Evolutionary conservation across 306 rosid genomes (phyloP), one percentile per base, ranked within the genome.

Genomic region (Gleditsia sinensis): DNA sequence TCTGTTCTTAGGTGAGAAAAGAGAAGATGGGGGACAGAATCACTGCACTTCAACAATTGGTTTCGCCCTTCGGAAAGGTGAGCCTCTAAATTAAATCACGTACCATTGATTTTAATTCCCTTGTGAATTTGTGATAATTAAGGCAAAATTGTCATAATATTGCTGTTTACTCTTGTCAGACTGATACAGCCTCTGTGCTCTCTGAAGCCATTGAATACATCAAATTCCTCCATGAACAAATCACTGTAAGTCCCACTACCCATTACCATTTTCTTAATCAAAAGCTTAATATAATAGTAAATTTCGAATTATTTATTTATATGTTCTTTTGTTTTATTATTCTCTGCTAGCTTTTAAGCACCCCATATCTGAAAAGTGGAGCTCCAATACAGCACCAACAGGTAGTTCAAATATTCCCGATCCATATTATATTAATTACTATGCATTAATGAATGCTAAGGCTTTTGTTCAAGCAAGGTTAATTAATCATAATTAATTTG

Each of bases 1-100:
- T 62, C 48, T 82, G 62, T 39, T 69, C 56, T 61, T 80, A 91
- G 97, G 95, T 91, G 79, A 84, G 91, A 77, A 89, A 86, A 83
- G 94, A 94, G 86, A 94, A 94, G 89, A 92, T 94, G 99, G 99
- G 99, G 86, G 99, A 94, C 97, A 88, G 99, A 90, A 88, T 94
- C 92, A 94, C 96, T 90, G 99, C 97, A 39, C 99, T 94, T 80
- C 99, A 94, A 86, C 99, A 94, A 87, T 88, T 94, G 77, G 99
- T 94, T 78, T 90, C 99, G 19, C 99, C 99, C 90, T 94, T 94
- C 74, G 99, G 99, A 86, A 94, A 94, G 96, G 99, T 94, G 54
- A 67, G n/a, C n/a, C n/a, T n/a, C n/a, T 49, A 17, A 13, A 14
- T 13, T 9, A 10, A 54, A 25, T 23, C 36, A 55, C n/a, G n/a